Evolutionary conservation across 768 basidiomycete species (phyloP).

Genomic region (Lactifluus piperatus): DNA sequence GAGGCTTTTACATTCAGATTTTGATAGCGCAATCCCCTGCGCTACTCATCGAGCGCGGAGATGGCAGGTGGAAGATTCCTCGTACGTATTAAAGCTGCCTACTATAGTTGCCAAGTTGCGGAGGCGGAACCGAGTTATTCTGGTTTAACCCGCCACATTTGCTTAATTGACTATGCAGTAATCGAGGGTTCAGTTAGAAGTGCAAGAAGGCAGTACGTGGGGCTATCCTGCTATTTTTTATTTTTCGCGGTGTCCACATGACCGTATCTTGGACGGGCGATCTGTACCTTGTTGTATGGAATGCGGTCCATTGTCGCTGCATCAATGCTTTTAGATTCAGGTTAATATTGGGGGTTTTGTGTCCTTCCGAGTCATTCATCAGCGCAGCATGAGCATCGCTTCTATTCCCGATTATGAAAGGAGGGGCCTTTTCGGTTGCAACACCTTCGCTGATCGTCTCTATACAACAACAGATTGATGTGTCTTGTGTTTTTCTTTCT

Average conservation of each 20-base stretch:
- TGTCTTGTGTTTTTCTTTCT: background rate
- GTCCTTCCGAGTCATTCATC: background rate
- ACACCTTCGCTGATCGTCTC: constrained; percentile 2
- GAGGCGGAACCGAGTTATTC: constrained; percentile 4
- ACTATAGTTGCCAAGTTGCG: background rate
- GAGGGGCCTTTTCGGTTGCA: background rate
- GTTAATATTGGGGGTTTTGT: no score
- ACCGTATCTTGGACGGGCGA: constrained; percentile 3
- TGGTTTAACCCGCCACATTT: background rate
- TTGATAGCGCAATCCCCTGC: background rate
- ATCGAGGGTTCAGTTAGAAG: background rate
- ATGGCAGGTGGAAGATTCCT: background rate
- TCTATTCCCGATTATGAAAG: background rate
- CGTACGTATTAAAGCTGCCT: background rate
- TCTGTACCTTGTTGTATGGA: background rate
- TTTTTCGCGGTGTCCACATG: background rate
- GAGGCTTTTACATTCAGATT: background rate
- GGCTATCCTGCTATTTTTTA: background rate
- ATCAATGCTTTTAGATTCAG: background rate
- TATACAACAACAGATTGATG: background rate
- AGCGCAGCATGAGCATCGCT: background rate
- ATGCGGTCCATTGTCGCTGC: background rate
- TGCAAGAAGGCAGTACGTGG: background rate
- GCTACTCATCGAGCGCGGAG: constrained; percentile 1
- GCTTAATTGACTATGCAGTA: constrained; percentile 2